A percentile compares a stretch with the other conserved stretches of the same genome.
These are phyloP conservation scores for Axilococcus clingmanii DNA, from an alignment of 139 green algal species.

Conservation along the genomic window DNA sequence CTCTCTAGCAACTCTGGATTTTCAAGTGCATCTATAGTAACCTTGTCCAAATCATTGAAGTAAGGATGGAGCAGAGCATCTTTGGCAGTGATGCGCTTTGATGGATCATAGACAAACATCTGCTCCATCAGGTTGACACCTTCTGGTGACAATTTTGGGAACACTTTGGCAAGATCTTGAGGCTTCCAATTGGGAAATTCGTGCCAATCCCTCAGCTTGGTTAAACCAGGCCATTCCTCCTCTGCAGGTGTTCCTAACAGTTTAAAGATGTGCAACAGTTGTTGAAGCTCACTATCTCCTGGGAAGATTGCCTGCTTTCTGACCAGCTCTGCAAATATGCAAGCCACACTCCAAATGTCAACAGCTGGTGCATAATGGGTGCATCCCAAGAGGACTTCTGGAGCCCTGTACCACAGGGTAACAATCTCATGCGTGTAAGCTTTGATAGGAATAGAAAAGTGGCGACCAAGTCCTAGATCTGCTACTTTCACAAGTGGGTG, in stretches of 20 bases:
- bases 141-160: constrained; percentile 63
- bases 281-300: constrained; percentile 78
- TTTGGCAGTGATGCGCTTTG: constrained; percentile 72
- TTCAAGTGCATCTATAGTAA: constrained; percentile 59
- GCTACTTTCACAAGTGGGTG: constrained; percentile 84
- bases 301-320: constrained; percentile 69
- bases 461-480: constrained; percentile 89
- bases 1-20: constrained; percentile 20
- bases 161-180: constrained; percentile 52
- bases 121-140: constrained; percentile 67
- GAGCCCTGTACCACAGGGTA: constrained; percentile 97
- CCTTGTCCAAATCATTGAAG: constrained; percentile 83
- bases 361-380: constrained; percentile 93
- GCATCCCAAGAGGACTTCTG: constrained; percentile 92
- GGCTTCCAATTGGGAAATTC: constrained; percentile 63
- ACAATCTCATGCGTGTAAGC: constrained; percentile 99
- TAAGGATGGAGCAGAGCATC: constrained; percentile 89
- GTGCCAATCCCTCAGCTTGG: constrained; percentile 74
- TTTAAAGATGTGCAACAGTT: constrained; percentile 88
- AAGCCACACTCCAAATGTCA: constrained; percentile 97
- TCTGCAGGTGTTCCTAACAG: constrained; percentile 75
- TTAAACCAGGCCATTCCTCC: constrained; percentile 62
- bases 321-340: constrained; percentile 93
- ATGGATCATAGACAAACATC: constrained; percentile 72
- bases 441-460: constrained; percentile 97